Evolutionary conservation across 1,284 basidiomycete species (phyloP).

Genomic region (Marasmius tenuissimus): DNA sequence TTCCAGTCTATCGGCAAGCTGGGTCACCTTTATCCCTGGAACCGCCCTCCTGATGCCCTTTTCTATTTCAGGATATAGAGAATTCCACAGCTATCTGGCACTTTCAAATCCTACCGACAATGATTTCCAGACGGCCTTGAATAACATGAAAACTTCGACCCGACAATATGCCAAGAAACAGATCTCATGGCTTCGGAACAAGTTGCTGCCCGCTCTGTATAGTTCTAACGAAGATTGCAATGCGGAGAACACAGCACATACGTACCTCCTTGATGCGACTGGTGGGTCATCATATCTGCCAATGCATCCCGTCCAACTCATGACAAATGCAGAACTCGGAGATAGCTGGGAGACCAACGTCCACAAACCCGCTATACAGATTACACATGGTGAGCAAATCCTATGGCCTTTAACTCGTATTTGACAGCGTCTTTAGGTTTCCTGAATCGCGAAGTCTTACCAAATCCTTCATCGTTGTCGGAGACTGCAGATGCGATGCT

Average conservation of each 20-base stretch:
- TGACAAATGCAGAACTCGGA: slow-evolving; percentile 42
- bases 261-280: slow-evolving; percentile 78
- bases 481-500: slow-evolving; percentile 54
- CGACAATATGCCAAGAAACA: slow-evolving; percentile 92
- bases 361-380: slow-evolving; percentile 44
- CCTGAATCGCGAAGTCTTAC: slow-evolving; percentile 49
- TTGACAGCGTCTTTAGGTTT: slow-evolving; percentile 50
- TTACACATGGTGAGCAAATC: slow-evolving; percentile 46
- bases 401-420: neutral
- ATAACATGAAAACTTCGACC: slow-evolving; percentile 86
- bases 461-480: slow-evolving; percentile 60
- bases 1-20: slow-evolving; percentile 91
- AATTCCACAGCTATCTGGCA: slow-evolving; percentile 74
- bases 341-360: slow-evolving; percentile 61
- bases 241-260: slow-evolving; percentile 30
- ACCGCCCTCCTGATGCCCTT: slow-evolving; percentile 3
- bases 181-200: slow-evolving; percentile 90
- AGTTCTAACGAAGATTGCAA: slow-evolving; percentile 43
- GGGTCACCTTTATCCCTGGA: neutral
- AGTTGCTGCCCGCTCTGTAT: slow-evolving; percentile 77
- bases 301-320: slow-evolving; percentile 14
- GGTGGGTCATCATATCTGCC: slow-evolving; percentile 41
- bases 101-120: slow-evolving; percentile 37
- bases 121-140: slow-evolving; percentile 61
- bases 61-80: slow-evolving; percentile 74